phyloP scores from a whole-genome alignment of 2,329 filamentous ascomycete species.

The Colletotrichum sansevieriae region DNA sequence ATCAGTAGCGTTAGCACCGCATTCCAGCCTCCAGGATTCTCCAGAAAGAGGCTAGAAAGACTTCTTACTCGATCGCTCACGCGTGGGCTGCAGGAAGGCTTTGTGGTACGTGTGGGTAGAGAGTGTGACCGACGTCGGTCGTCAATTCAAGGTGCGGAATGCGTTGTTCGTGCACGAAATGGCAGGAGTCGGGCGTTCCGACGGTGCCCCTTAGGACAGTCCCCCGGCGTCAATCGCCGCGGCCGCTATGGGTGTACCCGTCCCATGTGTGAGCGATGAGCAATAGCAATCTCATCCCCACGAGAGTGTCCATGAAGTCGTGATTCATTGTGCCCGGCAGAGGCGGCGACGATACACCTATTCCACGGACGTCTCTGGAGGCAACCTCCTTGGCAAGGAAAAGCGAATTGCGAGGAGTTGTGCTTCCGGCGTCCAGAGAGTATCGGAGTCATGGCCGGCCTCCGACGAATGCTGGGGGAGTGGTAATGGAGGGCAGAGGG shows the following conservation, averaged over 20 bases:
- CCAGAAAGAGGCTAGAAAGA: background rate
- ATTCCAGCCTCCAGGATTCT: slow-evolving; percentile 13
- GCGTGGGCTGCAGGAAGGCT: background rate
- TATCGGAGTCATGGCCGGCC: slow-evolving; percentile 5
- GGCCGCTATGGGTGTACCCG: slow-evolving; percentile 40
- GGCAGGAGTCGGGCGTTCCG: background rate
- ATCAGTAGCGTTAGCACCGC: slow-evolving; percentile 5
- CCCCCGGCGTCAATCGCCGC: slow-evolving; percentile 30
- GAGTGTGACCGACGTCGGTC: background rate
- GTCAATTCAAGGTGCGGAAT: slow-evolving; percentile 18
- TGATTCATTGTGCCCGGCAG: background rate
- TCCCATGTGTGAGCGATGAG: slow-evolving; percentile 4
- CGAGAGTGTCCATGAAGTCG: background rate
- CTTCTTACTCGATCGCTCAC: background rate
- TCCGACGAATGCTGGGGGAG: background rate
- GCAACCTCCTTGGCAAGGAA: no score
- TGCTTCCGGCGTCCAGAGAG: slow-evolving; percentile 4
- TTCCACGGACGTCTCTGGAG: no score
- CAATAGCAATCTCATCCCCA: slow-evolving; percentile 10
- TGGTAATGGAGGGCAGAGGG: slow-evolving; percentile 17
- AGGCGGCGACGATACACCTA: no score
- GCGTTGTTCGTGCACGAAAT: background rate
- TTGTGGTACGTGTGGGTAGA: background rate
- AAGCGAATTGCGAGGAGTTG: background rate
- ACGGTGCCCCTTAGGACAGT: slow-evolving; percentile 17